Percentiles rank a stretch among this genome's conserved stretches.
phyloP scores from a whole-genome alignment of 306 rosid species.

The Pyrus communis region DNA sequence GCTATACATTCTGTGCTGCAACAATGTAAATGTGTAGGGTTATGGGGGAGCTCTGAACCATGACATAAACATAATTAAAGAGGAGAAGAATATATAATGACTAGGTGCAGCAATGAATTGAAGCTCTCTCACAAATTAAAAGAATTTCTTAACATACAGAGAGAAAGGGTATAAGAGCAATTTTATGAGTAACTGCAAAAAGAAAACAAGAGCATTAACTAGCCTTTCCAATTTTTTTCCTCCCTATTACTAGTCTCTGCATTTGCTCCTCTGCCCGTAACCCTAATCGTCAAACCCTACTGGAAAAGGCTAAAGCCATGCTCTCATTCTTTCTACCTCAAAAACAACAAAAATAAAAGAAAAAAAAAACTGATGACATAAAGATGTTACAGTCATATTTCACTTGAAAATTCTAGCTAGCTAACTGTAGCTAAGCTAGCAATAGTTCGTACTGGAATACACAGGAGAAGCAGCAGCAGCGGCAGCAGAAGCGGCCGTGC shows the following conservation, averaged over 20 bases:
- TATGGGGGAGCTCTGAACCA: background rate
- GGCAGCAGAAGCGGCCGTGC: background rate
- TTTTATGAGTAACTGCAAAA: slow-evolving; percentile 13
- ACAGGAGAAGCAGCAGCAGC: background rate
- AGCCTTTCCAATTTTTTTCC: slow-evolving; percentile 34
- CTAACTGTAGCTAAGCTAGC: background rate
- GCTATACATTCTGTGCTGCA: background rate
- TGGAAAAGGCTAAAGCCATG: slow-evolving; percentile 67
- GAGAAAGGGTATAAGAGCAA: background rate
- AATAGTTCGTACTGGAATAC: background rate
- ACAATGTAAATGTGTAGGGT: background rate
- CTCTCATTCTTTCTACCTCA: slow-evolving; percentile 42
- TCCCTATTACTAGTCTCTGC: background rate
- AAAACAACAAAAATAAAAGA: background rate
- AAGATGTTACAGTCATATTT: slow-evolving; percentile 13
- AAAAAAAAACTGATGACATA: background rate
- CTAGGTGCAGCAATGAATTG: slow-evolving; percentile 21
- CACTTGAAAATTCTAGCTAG: slow-evolving; percentile 4
- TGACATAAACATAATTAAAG: background rate
- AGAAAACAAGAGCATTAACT: slow-evolving; percentile 55
- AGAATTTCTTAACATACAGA: slow-evolving; percentile 4
- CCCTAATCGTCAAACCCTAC: slow-evolving; percentile 15
- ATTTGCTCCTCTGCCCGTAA: slow-evolving; percentile 4
- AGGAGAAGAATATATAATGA: background rate
- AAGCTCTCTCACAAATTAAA: background rate